These are phyloP conservation scores for Cronartium quercuum DNA, from an alignment of 1,284 basidiomycete genomes.

Conservation along the genomic window DNA sequence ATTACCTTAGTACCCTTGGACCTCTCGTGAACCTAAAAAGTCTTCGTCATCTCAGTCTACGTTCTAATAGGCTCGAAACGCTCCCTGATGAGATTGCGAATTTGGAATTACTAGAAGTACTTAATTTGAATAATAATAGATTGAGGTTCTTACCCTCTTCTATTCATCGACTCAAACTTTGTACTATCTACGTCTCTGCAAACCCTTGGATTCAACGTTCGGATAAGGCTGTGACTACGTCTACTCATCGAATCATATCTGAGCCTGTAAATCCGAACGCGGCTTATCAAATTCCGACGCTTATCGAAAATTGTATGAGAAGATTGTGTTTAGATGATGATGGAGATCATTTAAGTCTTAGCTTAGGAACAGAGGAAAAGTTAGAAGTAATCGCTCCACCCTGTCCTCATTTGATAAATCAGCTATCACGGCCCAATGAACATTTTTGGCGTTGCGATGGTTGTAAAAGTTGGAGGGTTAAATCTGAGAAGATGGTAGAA, in stretches of 20 bases:
- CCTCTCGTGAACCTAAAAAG: neutral
- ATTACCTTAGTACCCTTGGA: neutral
- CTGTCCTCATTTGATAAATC: neutral
- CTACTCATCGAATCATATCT: neutral
- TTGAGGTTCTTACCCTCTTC: neutral
- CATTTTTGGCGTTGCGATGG: neutral
- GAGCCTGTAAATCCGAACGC: neutral
- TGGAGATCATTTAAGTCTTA: neutral
- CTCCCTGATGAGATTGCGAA: neutral
- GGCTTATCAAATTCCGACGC: neutral
- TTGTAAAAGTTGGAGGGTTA: neutral
- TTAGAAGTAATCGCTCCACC: neutral
- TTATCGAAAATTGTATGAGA: neutral
- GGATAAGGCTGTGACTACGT: neutral
- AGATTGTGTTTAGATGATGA: neutral
- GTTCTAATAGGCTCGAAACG: neutral
- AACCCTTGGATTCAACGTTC: neutral
- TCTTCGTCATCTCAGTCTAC: neutral
- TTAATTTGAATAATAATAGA: neutral
- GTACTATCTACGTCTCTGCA: neutral
- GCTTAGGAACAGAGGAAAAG: neutral
- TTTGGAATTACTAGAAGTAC: neutral
- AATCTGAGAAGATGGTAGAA: neutral
- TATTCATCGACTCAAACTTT: neutral
- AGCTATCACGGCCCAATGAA: neutral